Evolutionary conservation across 2,329 filamentous ascomycete species (phyloP), one percentile per base, ranked within the genome.

Genomic region (Verticillium zaregamsianum): DNA sequence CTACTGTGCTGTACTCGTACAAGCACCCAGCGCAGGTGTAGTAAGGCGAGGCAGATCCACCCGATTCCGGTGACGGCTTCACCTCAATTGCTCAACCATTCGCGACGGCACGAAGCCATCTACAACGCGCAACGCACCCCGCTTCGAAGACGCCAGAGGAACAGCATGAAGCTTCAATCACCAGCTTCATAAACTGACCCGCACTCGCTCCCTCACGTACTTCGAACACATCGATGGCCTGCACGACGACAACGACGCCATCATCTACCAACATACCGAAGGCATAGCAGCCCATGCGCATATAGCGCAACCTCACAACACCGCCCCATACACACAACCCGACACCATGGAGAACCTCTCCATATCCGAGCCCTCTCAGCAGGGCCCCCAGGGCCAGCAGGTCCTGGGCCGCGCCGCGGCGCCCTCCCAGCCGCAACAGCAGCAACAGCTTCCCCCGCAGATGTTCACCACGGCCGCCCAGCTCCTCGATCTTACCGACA

Each of bases 391-490:
- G 62, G 76, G 74, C 75, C 73, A 62, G 64, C 66, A 56, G 63
- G 66, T 62, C 69, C 71, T 65, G 66, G 69, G 69, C 33, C 65
- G 72, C 37, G 72, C 70, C 66, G 37, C 70, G 66, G 69, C 70
- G 59, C 68, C 70, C 9, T 79, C 77, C 33, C 84, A 86, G 58
- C 75, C 79, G 61, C 79, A 81, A 57, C 77, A 82, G 66, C 17
- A 45, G 39, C 68, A 64, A 58, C 90, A 92, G 76, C 80, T 94
- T 45, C 91, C 91, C 15, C 93, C 93, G 63, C 94, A 99, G 81
- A 97, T 98, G 90, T 99, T 99, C 79, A 96, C 95, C 20, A 99
- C 95, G 35, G 95, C 95, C 35, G 93, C 95, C 60, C 95, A 98
- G 80, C 82, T 99, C 63, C 82, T 99, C 63, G 95, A 99, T 75